A percentile compares a stretch with the other conserved stretches of the same genome.
Evolutionary conservation across 768 basidiomycete genomes (phyloP).

Genomic region (Lyophyllum semitale): DNA sequence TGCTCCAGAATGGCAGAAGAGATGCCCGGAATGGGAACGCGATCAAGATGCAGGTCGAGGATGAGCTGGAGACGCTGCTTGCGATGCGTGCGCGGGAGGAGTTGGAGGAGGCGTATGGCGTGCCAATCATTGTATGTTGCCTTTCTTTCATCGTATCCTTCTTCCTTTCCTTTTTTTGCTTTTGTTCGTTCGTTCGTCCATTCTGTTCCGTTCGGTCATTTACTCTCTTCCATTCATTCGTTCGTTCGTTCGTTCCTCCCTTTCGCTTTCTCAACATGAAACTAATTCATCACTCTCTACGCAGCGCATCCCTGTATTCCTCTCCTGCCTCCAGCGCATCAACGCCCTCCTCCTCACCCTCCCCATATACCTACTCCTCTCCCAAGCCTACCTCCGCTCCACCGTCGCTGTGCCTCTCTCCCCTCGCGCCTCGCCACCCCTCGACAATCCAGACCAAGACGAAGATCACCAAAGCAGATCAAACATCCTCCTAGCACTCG

Average conservation of each 20-base stretch:
- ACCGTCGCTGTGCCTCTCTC: conserved; percentile 28
- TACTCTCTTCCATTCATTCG: too few relatives aligned
- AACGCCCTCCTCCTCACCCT: conserved; percentile 73
- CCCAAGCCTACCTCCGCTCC: conserved; percentile 62
- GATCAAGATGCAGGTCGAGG: conserved; percentile 50
- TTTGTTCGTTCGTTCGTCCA: too few relatives aligned
- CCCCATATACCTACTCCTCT: conserved; percentile 63
- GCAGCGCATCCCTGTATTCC: conserved; percentile 77
- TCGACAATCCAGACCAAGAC: neutral
- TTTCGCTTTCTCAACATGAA: neutral
- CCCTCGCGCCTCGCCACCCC: conserved; percentile 15
- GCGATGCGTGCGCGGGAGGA: conserved; percentile 70
- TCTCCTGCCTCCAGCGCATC: conserved; percentile 75
- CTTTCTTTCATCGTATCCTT: neutral
- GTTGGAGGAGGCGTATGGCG: conserved; percentile 76
- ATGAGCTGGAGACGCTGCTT: conserved; percentile 67
- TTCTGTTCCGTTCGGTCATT: too few relatives aligned
- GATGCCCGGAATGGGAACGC: conserved; percentile 2
- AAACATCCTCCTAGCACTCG: conserved; percentile 38
- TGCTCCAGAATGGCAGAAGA: conserved; percentile 17
- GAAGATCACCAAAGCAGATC: conserved; percentile 11
- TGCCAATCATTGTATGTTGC: conserved; percentile 74
- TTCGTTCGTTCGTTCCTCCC: too few relatives aligned
- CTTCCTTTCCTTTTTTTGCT: neutral
- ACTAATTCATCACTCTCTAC: conserved; percentile 5